A percentile compares a stretch with the other conserved stretches of the same genome.
These are phyloP conservation scores for Stygiomarasmius scandens DNA, from an alignment of 1,284 basidiomycete genomes.

Conservation along the genomic window DNA sequence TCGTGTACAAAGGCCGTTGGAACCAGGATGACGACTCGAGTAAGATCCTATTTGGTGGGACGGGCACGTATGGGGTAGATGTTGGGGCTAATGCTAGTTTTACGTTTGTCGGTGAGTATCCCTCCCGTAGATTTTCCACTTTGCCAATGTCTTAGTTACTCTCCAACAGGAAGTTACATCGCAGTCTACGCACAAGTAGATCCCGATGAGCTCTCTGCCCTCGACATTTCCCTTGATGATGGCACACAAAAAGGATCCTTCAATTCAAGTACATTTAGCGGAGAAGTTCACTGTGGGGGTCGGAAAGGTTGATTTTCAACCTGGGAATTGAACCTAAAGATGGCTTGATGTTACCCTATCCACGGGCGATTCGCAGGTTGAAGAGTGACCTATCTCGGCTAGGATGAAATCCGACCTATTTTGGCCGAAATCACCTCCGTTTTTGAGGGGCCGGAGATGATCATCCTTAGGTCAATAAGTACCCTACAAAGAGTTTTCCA, in stretches of 20 bases:
- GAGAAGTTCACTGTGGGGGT: neutral
- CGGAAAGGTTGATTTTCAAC: neutral
- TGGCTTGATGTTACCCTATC: neutral
- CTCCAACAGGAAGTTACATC: neutral
- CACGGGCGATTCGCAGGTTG: neutral
- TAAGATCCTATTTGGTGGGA: too few relatives aligned
- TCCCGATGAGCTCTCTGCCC: neutral
- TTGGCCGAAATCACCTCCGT: neutral
- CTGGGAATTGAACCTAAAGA: neutral
- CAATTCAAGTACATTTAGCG: neutral
- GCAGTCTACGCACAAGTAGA: neutral
- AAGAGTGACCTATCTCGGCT: neutral
- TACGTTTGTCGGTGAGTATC: too few relatives aligned
- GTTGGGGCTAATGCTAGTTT: too few relatives aligned
- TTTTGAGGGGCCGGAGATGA: neutral
- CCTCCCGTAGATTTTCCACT: too few relatives aligned
- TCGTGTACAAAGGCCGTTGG: too few relatives aligned
- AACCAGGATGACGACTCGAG: too few relatives aligned
- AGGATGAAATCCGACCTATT: neutral
- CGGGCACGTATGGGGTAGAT: too few relatives aligned
- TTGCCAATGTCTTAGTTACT: too few relatives aligned
- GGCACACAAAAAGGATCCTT: neutral
- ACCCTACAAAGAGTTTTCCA: neutral
- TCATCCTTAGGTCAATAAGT: neutral
- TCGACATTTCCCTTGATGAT: neutral